These are phyloP conservation scores for Wickerhamomyces strasburgensis DNA, from an alignment of 805 yeast genomes.

Conservation along the genomic window DNA sequence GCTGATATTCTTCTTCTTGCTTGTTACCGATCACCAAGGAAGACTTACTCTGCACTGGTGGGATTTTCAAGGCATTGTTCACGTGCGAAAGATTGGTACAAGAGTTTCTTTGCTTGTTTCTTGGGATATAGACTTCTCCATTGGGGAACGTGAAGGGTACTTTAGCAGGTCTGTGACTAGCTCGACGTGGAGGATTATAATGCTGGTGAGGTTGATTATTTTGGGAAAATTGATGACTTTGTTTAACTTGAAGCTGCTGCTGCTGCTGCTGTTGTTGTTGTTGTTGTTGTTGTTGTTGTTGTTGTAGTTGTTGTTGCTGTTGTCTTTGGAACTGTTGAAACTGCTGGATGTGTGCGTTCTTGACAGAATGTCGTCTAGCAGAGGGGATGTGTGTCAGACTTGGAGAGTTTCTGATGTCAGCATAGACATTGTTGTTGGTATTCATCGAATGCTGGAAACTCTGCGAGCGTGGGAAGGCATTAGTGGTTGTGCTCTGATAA, in stretches of 20 bases:
- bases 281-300: slow-evolving; percentile 4
- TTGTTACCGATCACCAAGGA: background rate
- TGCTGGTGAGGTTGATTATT: background rate
- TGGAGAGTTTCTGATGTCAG: slow-evolving; percentile 7
- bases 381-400: slow-evolving; percentile 2
- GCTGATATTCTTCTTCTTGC: background rate
- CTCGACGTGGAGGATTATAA: slow-evolving; percentile 8
- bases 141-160: slow-evolving; percentile 27
- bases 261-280: slow-evolving; percentile 7
- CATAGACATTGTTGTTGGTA: slow-evolving; percentile 2
- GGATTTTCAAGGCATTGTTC: background rate
- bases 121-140: slow-evolving; percentile 27
- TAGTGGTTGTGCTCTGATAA: background rate
- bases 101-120: slow-evolving; percentile 22
- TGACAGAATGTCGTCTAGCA: slow-evolving; percentile 7
- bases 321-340: slow-evolving; percentile 11
- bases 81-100: slow-evolving; percentile 10
- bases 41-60: too few species aligned
- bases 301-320: slow-evolving; percentile 3
- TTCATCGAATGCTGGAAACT: slow-evolving; percentile 8
- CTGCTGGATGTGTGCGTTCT: slow-evolving; percentile 8
- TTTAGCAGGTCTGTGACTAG: slow-evolving; percentile 12
- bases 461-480: slow-evolving; percentile 5
- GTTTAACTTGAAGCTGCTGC: slow-evolving; percentile 4
- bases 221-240: too few species aligned